phyloP scores from a whole-genome alignment of 73 alveolate genomes.

The Diophrys appendiculata region DNA sequence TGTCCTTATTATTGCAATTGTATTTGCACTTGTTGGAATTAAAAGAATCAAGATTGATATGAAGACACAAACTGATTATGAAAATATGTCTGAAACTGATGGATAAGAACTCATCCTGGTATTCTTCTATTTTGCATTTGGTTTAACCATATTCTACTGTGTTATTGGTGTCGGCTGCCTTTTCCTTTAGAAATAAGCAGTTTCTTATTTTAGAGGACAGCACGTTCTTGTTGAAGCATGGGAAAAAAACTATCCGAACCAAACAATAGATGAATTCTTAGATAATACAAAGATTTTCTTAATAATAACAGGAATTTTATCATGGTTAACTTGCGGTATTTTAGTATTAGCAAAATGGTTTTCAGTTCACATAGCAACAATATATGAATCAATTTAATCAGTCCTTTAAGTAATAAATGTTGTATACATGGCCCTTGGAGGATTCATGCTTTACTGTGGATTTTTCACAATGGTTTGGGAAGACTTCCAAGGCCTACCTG shows the following conservation, averaged over 20 bases:
- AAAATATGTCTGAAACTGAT: constrained; percentile 3
- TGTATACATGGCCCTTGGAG: constrained; percentile 7
- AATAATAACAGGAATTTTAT: not conserved
- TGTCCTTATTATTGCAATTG: not conserved
- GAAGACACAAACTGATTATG: not conserved
- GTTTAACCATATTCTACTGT: not conserved
- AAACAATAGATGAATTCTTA: not conserved
- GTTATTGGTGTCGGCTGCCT: not conserved
- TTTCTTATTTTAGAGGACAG: not conserved
- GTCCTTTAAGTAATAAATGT: constrained; percentile 6
- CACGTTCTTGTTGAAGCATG: not conserved
- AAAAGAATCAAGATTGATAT: not conserved
- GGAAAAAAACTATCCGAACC: not conserved
- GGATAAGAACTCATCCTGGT: constrained; percentile 5
- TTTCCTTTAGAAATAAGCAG: not conserved
- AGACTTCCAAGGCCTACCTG: not conserved
- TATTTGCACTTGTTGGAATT: not conserved
- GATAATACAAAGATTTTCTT: not conserved
- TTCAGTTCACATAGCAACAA: constrained; percentile 7
- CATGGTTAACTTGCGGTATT: not conserved
- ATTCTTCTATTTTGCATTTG: constrained; percentile 8
- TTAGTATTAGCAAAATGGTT: not conserved
- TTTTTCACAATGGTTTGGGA: not conserved
- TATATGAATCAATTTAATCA: constrained; percentile 4
- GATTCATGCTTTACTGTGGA: not conserved